Conservation (phyloP, 176 grass and related monocot species). For the Typha latifolia region DNA sequence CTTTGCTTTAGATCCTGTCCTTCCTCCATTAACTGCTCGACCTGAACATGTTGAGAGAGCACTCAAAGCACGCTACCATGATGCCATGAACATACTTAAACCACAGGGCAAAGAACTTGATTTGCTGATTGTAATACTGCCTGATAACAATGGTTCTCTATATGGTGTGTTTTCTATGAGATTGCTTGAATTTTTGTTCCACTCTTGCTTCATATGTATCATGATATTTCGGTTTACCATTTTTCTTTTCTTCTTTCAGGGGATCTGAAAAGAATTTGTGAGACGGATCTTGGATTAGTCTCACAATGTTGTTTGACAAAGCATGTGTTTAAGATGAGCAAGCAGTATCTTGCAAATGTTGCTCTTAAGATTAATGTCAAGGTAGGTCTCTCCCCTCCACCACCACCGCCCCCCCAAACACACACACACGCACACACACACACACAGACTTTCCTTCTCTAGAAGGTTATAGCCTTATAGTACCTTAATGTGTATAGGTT, state of each 20-base stretch:
- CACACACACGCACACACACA: too few species aligned
- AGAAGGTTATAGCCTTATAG: neutral
- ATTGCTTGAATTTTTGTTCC: neutral
- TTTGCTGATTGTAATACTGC: slow-evolving; percentile 79
- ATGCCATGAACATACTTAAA: slow-evolving; percentile 62
- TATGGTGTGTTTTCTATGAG: slow-evolving; percentile 41
- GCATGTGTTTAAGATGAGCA: slow-evolving; percentile 94
- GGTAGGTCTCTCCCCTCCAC: slow-evolving; percentile 18
- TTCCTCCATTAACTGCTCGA: slow-evolving; percentile 53
- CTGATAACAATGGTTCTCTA: slow-evolving; percentile 79
- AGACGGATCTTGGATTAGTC: slow-evolving; percentile 95
- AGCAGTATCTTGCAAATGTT: slow-evolving; percentile 93
- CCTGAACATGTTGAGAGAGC: slow-evolving; percentile 79
- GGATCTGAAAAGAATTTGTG: slow-evolving; percentile 89
- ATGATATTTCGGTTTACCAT: slow-evolving; percentile 4
- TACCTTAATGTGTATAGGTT: slow-evolving; percentile 23
- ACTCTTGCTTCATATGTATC: too few species aligned
- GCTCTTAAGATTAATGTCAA: slow-evolving; percentile 96
- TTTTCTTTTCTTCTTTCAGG: slow-evolving; percentile 36
- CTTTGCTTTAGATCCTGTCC: slow-evolving; percentile 64
- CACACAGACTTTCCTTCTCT: neutral
- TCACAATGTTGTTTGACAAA: slow-evolving; percentile 94
- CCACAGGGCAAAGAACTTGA: slow-evolving; percentile 61
- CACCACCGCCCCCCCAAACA: too few species aligned
- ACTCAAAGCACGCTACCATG: slow-evolving; percentile 61